phyloP scores from a whole-genome alignment of 2,329 filamentous ascomycete species.

The Camillea tinctor region DNA sequence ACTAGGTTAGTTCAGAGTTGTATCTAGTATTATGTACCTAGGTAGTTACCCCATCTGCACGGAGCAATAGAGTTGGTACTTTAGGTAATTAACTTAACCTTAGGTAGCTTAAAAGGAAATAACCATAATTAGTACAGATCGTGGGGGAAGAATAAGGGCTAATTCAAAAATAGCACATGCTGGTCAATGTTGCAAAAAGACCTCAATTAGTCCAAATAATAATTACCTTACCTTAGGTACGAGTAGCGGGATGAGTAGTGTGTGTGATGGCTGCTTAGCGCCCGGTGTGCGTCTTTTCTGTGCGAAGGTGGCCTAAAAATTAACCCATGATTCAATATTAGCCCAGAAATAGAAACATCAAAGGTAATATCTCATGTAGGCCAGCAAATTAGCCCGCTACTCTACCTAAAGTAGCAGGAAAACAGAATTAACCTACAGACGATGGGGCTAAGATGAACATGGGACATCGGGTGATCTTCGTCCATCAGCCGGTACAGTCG shows the following conservation, averaged over 20 bases:
- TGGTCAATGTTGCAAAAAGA: slow-evolving; percentile 20
- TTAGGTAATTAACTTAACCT: background rate
- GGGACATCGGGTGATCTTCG: slow-evolving; percentile 15
- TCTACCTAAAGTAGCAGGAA: slow-evolving; percentile 6
- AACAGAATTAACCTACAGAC: background rate
- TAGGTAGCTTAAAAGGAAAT: background rate
- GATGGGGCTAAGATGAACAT: background rate
- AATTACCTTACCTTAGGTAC: too few species aligned
- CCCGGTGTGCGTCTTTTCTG: slow-evolving; percentile 22
- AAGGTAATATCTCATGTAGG: slow-evolving; percentile 21
- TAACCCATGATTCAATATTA: slow-evolving; percentile 25
- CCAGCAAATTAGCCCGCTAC: slow-evolving; percentile 23
- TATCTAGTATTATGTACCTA: too few species aligned
- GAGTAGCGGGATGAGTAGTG: background rate
- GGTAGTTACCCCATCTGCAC: too few species aligned
- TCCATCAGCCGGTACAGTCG: slow-evolving; percentile 1
- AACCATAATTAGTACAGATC: slow-evolving; percentile 26
- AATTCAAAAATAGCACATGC: slow-evolving; percentile 34
- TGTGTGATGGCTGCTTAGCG: slow-evolving; percentile 29
- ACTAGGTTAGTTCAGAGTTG: too few species aligned
- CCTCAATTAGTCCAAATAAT: too few species aligned
- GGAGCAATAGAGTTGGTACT: too few species aligned
- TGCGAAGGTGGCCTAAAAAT: slow-evolving; percentile 13
- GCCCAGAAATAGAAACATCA: slow-evolving; percentile 22
- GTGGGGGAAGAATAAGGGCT: slow-evolving; percentile 16